Evolutionary conservation across 768 basidiomycete genomes (phyloP).

Genomic region (Russula abietina): DNA sequence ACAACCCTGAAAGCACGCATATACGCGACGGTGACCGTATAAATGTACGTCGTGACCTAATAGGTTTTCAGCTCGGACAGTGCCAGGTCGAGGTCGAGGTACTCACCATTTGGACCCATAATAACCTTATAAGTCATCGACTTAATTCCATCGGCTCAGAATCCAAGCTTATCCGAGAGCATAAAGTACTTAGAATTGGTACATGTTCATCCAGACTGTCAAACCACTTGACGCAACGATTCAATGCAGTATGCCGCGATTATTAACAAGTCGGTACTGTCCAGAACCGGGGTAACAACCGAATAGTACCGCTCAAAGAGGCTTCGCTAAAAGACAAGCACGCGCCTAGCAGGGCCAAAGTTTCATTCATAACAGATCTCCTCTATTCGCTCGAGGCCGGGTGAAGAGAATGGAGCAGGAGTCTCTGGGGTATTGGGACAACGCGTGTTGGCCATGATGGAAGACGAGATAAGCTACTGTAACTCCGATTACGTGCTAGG

Average conservation of each 20-base stretch:
- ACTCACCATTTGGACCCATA: conserved; percentile 54
- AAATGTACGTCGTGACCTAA: conserved; percentile 48
- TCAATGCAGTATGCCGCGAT: conserved; percentile 51
- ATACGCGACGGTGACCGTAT: conserved; percentile 45
- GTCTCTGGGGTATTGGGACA: background rate
- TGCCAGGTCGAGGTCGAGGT: background rate
- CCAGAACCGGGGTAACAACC: conserved; percentile 8
- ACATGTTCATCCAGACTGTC: conserved; percentile 52
- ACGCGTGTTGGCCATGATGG: background rate
- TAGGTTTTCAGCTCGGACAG: background rate
- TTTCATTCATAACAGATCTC: background rate
- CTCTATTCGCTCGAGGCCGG: background rate
- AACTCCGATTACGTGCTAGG: background rate
- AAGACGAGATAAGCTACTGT: too few relatives aligned
- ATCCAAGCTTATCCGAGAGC: background rate
- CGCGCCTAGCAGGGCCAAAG: background rate
- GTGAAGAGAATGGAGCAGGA: background rate
- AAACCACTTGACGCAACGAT: conserved; percentile 56
- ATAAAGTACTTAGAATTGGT: conserved; percentile 43
- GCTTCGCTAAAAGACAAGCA: too few relatives aligned
- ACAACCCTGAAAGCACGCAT: conserved; percentile 33
- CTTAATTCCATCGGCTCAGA: background rate
- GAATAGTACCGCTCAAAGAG: background rate
- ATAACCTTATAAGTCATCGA: conserved; percentile 34
- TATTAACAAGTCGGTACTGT: conserved; percentile 50